phyloP scores from a whole-genome alignment of 257 asterid genomes.

The Capsicum chinense region DNA sequence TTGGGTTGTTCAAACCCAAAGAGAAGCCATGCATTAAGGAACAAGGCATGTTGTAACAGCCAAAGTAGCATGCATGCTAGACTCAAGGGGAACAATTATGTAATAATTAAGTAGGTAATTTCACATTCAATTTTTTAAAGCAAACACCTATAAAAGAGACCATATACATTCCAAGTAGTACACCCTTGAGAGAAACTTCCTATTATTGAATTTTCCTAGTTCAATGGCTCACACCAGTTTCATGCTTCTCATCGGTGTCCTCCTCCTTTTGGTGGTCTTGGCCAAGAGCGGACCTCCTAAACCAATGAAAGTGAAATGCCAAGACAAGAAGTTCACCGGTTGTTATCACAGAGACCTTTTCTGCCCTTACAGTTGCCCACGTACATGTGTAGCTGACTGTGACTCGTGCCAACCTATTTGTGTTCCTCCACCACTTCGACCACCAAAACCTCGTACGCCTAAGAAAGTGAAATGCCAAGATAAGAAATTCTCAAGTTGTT shows the following conservation, averaged over 20 bases:
- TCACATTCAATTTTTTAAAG: background rate
- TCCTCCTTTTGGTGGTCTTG: constrained; percentile 36
- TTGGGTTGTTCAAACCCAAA: background rate
- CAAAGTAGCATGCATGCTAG: background rate
- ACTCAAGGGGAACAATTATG: background rate
- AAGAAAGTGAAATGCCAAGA: constrained; percentile 36
- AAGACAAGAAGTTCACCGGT: constrained; percentile 44
- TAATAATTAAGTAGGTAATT: background rate
- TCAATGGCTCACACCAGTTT: constrained; percentile 30
- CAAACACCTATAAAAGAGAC: background rate
- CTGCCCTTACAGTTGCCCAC: constrained; percentile 60
- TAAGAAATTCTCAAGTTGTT: constrained; percentile 32
- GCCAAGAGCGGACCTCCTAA: constrained; percentile 46
- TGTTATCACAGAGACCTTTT: constrained; percentile 44
- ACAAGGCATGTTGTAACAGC: constrained; percentile 17
- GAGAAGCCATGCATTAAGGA: constrained; percentile 16
- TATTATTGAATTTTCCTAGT: background rate
- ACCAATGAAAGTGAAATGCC: constrained; percentile 56
- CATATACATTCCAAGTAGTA: background rate
- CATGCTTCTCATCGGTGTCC: constrained; percentile 32
- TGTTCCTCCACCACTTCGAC: constrained; percentile 26
- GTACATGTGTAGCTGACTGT: constrained; percentile 56
- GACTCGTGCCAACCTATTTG: constrained; percentile 52
- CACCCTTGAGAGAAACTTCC: background rate
- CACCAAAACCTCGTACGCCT: constrained; percentile 38